phyloP scores from a whole-genome alignment of 768 basidiomycete genomes.

The Albatrellus ellisii region DNA sequence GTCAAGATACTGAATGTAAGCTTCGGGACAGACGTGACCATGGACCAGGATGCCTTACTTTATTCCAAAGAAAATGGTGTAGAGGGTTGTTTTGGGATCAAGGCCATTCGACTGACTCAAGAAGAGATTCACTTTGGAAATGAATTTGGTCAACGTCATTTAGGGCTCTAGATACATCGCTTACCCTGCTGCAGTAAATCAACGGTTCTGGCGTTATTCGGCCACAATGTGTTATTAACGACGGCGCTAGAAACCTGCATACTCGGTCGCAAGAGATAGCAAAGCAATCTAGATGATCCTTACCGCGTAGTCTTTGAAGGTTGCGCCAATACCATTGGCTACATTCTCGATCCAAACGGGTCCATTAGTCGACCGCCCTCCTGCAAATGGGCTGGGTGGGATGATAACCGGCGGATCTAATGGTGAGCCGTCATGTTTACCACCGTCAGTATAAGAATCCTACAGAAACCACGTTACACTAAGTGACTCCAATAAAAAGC shows the following conservation, averaged over 20 bases:
- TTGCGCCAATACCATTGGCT: slow-evolving; percentile 26
- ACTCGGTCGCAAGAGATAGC: background rate
- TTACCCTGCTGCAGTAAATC: slow-evolving; percentile 38
- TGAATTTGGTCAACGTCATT: background rate
- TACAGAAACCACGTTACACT: slow-evolving; percentile 6
- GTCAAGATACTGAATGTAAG: too few relatives aligned
- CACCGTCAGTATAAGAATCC: slow-evolving; percentile 41
- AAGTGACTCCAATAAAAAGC: background rate
- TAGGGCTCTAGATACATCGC: slow-evolving; percentile 2
- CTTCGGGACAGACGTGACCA: too few relatives aligned
- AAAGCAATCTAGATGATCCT: background rate
- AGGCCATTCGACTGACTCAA: slow-evolving; percentile 30
- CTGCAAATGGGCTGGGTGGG: slow-evolving; percentile 33
- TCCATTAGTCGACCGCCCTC: slow-evolving; percentile 38
- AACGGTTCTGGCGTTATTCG: slow-evolving; percentile 30
- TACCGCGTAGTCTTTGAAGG: slow-evolving; percentile 38
- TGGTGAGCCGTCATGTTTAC: slow-evolving; percentile 30
- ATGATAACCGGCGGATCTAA: slow-evolving; percentile 27
- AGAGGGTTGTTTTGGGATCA: slow-evolving; percentile 34
- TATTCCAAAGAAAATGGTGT: slow-evolving; percentile 41
- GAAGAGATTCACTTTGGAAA: slow-evolving; percentile 27
- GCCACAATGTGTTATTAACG: slow-evolving; percentile 36
- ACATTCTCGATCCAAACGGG: slow-evolving; percentile 36
- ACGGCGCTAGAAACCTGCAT: slow-evolving; percentile 24
- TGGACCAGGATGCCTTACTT: slow-evolving; percentile 24